Evolutionary conservation across 2,329 filamentous ascomycete species (phyloP).

Genomic region (Penicillium oxalicum): DNA sequence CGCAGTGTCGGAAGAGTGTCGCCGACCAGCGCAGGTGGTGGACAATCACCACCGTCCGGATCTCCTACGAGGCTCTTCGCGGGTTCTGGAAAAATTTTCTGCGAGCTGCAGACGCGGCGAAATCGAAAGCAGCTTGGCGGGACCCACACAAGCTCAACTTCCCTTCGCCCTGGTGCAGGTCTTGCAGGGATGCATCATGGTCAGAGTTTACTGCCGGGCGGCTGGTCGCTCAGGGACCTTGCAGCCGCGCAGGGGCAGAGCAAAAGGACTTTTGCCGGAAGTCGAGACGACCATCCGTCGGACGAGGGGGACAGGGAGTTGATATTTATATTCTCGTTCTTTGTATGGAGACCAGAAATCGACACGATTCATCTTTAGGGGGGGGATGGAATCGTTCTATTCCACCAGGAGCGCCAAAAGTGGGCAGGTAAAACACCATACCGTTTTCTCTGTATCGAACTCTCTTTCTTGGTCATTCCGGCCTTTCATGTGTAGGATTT

Average conservation of each 20-base stretch:
- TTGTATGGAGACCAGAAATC: no score
- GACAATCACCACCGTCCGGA: background rate
- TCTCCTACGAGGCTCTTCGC: constrained; percentile 14
- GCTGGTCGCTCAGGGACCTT: constrained; percentile 5
- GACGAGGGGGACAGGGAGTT: background rate
- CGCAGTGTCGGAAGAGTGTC: background rate
- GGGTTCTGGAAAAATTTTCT: constrained; percentile 6
- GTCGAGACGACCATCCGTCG: no score
- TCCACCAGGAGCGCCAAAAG: no score
- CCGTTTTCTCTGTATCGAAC: no score
- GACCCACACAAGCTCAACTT: constrained; percentile 24
- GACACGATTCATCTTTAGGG: no score
- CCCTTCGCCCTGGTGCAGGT: background rate
- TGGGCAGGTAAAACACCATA: no score
- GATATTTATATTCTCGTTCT: background rate
- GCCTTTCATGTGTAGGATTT: no score
- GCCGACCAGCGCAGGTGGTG: background rate
- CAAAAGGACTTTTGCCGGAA: no score
- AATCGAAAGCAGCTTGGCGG: constrained; percentile 16
- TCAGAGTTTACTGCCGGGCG: constrained; percentile 9
- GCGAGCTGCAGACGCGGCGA: constrained; percentile 18
- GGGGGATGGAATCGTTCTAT: no score
- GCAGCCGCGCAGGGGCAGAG: constrained; percentile 1
- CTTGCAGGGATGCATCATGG: background rate
- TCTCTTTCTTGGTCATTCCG: no score